Conservation (phyloP, 2,329 filamentous ascomycete genomes). For the Zopfia rhizophila region DNA sequence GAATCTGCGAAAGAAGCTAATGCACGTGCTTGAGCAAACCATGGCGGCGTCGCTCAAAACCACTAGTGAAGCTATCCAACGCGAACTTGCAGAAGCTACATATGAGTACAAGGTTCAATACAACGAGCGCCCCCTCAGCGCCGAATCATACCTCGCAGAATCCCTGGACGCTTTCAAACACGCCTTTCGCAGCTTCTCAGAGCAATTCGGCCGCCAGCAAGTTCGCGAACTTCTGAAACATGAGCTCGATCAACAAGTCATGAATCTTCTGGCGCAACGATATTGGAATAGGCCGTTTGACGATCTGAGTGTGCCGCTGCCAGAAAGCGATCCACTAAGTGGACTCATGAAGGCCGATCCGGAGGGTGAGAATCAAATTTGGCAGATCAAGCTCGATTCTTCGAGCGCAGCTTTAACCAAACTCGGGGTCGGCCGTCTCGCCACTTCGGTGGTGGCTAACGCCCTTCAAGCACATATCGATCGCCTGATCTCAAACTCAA, state of each 20-base stretch:
- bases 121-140: conserved; percentile 93
- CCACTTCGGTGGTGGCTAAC: conserved; percentile 88
- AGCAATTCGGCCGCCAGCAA: conserved; percentile 87
- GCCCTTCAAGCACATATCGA: conserved; percentile 89
- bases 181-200: conserved; percentile 92
- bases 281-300: conserved; percentile 98
- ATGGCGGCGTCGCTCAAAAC: conserved; percentile 93
- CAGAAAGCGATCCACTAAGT: conserved; percentile 76
- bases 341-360: conserved; percentile 87
- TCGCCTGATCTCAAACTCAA: conserved; percentile 78
- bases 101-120: conserved; percentile 99
- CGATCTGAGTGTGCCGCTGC: conserved; percentile 74
- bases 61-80: conserved; percentile 90
- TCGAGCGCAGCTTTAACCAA: conserved; percentile 92
- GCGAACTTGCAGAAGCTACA: conserved; percentile 94
- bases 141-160: conserved; percentile 95
- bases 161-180: conserved; percentile 97
- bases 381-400: conserved; percentile 93
- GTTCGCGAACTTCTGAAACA: conserved; percentile 90
- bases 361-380: conserved; percentile 77
- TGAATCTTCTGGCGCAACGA: conserved; percentile 89
- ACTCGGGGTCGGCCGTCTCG: conserved; percentile 89
- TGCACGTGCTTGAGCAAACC: conserved; percentile 95
- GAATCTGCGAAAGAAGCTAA: conserved; percentile 91
- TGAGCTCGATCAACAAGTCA: conserved; percentile 92